Percentiles rank a stretch among this genome's conserved stretches.
These are phyloP conservation scores for Saccharum officinarum DNA, from an alignment of 176 grass and related monocot species.

Conservation along the genomic window DNA sequence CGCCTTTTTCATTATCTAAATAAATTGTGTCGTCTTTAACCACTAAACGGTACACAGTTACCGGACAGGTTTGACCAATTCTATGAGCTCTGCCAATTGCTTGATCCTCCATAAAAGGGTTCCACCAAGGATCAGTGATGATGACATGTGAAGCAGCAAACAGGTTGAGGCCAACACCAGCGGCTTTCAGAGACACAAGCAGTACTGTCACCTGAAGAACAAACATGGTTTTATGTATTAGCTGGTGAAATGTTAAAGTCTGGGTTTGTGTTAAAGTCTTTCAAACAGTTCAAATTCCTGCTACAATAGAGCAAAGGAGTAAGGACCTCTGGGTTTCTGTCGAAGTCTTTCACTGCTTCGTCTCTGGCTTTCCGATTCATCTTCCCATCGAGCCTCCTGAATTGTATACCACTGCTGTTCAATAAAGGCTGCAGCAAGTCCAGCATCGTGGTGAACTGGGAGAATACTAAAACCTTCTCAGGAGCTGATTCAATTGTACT, in stretches of 20 bases:
- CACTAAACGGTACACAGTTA: slow-evolving; percentile 54
- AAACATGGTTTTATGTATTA: neutral
- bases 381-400: slow-evolving; percentile 73
- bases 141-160: slow-evolving; percentile 68
- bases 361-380: slow-evolving; percentile 64
- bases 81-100: slow-evolving; percentile 69
- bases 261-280: neutral
- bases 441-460: slow-evolving; percentile 78
- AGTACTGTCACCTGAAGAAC: slow-evolving; percentile 67
- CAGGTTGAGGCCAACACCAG: slow-evolving; percentile 68
- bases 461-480: slow-evolving; percentile 78
- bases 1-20: too few relatives aligned
- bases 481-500: slow-evolving; percentile 20
- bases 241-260: neutral
- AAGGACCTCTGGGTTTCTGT: slow-evolving; percentile 59
- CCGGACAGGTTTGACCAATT: slow-evolving; percentile 70
- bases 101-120: slow-evolving; percentile 62
- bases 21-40: neutral
- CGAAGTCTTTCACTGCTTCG: slow-evolving; percentile 67
- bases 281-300: neutral
- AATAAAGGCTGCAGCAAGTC: slow-evolving; percentile 73
- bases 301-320: neutral
- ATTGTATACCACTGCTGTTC: slow-evolving; percentile 52
- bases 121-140: slow-evolving; percentile 82
- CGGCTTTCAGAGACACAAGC: slow-evolving; percentile 70